Percentiles rank a stretch among this genome's conserved stretches.
Evolutionary conservation across 495 filamentous ascomycete genomes (phyloP).

Genomic region (Monascus purpureus): DNA sequence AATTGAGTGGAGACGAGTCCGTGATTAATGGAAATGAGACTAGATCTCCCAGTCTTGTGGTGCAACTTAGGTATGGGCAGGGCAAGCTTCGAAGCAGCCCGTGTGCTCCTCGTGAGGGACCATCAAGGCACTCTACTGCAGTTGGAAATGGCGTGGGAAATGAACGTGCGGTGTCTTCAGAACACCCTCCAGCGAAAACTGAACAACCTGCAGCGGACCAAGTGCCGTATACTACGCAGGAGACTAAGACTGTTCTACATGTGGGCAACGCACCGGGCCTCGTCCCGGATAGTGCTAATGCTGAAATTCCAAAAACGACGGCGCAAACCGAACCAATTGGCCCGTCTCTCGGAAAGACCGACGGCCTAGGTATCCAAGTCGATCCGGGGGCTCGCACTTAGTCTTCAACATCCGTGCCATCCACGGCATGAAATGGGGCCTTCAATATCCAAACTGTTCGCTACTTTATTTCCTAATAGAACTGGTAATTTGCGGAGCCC

Average conservation of each 20-base stretch:
- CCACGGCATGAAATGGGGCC: too few relatives aligned
- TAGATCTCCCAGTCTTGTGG: slow-evolving; percentile 40
- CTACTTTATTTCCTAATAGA: too few relatives aligned
- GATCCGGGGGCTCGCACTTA: not conserved
- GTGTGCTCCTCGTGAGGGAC: slow-evolving; percentile 8
- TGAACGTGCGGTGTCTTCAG: not conserved
- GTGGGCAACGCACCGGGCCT: too few relatives aligned
- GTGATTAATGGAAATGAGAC: slow-evolving; percentile 29
- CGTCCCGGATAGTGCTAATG: not conserved
- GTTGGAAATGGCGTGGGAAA: slow-evolving; percentile 1
- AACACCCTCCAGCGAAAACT: slow-evolving; percentile 1
- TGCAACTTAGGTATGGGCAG: slow-evolving; percentile 45
- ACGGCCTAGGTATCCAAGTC: not conserved
- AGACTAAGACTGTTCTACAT: not conserved
- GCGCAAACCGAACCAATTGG: not conserved
- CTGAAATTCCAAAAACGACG: not conserved
- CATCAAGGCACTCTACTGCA: slow-evolving; percentile 3
- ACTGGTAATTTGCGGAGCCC: too few relatives aligned
- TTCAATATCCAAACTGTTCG: too few relatives aligned
- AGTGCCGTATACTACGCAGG: not conserved
- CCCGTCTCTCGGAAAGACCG: not conserved
- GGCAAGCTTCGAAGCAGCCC: slow-evolving; percentile 10
- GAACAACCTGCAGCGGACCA: not conserved
- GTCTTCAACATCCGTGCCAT: too few relatives aligned
- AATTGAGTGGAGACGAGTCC: slow-evolving; percentile 41